Evolutionary conservation across 345 rosid genomes (phyloP).

Genomic region (Iberis pinnata): DNA sequence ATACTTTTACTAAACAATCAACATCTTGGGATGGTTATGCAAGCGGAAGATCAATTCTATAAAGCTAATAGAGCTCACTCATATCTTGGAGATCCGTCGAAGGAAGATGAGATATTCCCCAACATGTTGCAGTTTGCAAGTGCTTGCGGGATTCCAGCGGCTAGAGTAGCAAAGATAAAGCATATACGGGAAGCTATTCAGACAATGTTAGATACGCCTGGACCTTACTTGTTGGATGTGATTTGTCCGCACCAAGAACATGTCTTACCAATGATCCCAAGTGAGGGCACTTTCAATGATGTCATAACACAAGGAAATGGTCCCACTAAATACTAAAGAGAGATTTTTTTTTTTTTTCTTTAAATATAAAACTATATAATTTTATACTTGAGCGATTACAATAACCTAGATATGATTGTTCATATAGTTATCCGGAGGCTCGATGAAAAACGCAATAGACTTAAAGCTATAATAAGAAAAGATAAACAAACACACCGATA

Average conservation of each 20-base stretch:
- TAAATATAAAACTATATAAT: no score
- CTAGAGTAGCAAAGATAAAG: conserved; percentile 64
- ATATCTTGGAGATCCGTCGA: conserved; percentile 70
- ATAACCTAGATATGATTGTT: no score
- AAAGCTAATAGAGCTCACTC: conserved; percentile 94
- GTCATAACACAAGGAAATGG: conserved; percentile 90
- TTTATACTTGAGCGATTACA: no score
- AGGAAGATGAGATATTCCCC: conserved; percentile 69
- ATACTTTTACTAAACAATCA: conserved; percentile 76
- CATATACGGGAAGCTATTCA: conserved; percentile 65
- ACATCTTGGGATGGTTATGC: conserved; percentile 95
- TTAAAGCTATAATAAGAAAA: no score
- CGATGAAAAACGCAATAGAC: no score
- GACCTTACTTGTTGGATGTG: conserved; percentile 83
- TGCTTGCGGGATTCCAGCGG: conserved; percentile 81
- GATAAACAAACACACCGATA: no score
- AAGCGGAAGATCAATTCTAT: conserved; percentile 94
- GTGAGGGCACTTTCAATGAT: conserved; percentile 86
- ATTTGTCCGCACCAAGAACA: conserved; percentile 97
- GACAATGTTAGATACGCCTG: conserved; percentile 85
- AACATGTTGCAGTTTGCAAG: conserved; percentile 77
- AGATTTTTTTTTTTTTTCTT: no score
- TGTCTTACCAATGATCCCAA: conserved; percentile 95
- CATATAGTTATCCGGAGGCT: no score
- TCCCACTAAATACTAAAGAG: conserved; percentile 42